These are phyloP conservation scores for Crithidia sp. DNA, from an alignment of 208 protist species.

Conservation along the genomic window DNA sequence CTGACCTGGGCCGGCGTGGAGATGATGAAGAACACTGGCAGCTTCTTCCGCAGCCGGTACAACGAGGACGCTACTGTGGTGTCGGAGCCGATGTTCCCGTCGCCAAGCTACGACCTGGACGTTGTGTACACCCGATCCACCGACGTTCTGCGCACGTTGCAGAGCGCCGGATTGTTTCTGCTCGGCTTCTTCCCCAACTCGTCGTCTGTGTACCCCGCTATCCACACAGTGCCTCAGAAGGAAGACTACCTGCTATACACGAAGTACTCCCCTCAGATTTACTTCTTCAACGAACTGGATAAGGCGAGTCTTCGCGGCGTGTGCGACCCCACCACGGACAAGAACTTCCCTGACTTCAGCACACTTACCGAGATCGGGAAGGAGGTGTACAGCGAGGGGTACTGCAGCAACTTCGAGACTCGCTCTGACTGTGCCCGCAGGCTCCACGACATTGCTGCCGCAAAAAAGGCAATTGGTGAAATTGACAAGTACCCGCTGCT, in stretches of 20 bases:
- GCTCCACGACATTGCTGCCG: conserved; percentile 28
- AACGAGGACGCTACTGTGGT: conserved; percentile 30
- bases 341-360: conserved; percentile 19
- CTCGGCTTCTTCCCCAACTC: conserved; percentile 38
- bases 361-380: conserved; percentile 21
- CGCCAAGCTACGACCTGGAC: conserved; percentile 38
- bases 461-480: conserved; percentile 12
- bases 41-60: conserved; percentile 50
- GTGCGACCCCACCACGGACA: conserved; percentile 17
- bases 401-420: conserved; percentile 15
- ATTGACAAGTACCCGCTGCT: conserved; percentile 23
- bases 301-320: conserved; percentile 4
- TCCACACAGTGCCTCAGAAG: conserved; percentile 25
- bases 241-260: conserved; percentile 29
- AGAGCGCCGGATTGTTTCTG: conserved; percentile 51
- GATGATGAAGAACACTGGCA: conserved; percentile 40
- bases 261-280: conserved; percentile 13
- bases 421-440: conserved; percentile 21
- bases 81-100: conserved; percentile 40
- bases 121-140: conserved; percentile 55
- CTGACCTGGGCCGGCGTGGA: conserved; percentile 38
- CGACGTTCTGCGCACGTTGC: conserved; percentile 51
- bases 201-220: conserved; percentile 29
- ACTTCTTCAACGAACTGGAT: conserved; percentile 22
- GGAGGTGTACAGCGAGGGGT: conserved; percentile 25